Evolutionary conservation across 495 filamentous ascomycete species (phyloP).

Genomic region (Penicillium crystallinum): DNA sequence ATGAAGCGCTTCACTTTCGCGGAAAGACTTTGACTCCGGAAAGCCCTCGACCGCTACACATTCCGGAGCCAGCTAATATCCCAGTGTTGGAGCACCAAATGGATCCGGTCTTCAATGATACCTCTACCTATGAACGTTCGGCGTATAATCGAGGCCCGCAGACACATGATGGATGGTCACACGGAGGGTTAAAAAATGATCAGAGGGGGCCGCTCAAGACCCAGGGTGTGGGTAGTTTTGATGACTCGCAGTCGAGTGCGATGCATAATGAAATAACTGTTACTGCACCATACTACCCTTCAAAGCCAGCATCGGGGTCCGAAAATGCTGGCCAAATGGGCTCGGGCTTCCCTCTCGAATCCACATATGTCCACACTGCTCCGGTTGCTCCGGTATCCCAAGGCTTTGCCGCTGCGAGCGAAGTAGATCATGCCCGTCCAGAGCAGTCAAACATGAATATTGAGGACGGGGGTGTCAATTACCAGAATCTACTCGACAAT

Average conservation of each 20-base stretch:
- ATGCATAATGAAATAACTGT: conserved; percentile 19
- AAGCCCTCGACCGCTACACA: conserved; percentile 65
- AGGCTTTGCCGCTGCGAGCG: conserved; percentile 26
- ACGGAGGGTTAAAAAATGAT: conserved; percentile 9
- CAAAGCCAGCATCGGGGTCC: conserved; percentile 21
- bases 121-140: conserved; percentile 46
- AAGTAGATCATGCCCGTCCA: conserved; percentile 28
- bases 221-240: conserved; percentile 22
- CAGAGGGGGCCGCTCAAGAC: conserved; percentile 15
- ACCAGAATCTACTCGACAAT: conserved; percentile 50
- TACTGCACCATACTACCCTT: conserved; percentile 26
- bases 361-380: conserved; percentile 40
- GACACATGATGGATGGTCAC: conserved; percentile 18
- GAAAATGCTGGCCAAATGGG: conserved; percentile 3
- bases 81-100: conserved; percentile 68
- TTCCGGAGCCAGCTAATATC: conserved; percentile 64
- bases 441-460: conserved; percentile 20
- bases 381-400: conserved; percentile 51
- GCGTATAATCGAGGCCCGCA: conserved; percentile 13
- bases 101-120: conserved; percentile 68
- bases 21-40: conserved; percentile 67
- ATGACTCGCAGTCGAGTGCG: conserved; percentile 15
- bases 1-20: conserved; percentile 61
- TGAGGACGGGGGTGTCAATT: conserved; percentile 37
- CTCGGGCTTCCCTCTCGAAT: conserved; percentile 24